Percentiles rank a stretch among this genome's conserved stretches.
Evolutionary conservation across 1,284 basidiomycete genomes (phyloP).

Genomic region (Boletus semigastroideus): DNA sequence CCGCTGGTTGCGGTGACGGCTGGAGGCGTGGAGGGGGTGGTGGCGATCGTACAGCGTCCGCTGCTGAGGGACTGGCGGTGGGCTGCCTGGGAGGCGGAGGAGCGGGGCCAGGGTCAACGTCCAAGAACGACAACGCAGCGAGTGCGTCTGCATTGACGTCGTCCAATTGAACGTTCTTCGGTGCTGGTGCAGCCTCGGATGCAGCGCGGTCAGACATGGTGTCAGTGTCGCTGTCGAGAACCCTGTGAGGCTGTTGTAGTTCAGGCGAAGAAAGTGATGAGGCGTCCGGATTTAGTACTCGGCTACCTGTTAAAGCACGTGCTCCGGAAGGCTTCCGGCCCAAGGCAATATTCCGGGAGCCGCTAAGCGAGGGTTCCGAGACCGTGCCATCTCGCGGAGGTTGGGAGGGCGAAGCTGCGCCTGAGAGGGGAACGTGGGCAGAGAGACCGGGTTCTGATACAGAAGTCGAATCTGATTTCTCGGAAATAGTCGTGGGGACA

Average conservation of each 20-base stretch:
- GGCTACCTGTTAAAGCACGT: slow-evolving; percentile 63
- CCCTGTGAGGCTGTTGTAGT: slow-evolving; percentile 27
- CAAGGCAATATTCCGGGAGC: slow-evolving; percentile 40
- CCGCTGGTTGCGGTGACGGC: slow-evolving; percentile 23
- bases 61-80: slow-evolving; percentile 7
- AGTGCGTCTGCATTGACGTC: slow-evolving; percentile 67
- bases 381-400: slow-evolving; percentile 37
- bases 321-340: slow-evolving; percentile 83
- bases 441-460: slow-evolving; percentile 27
- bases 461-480: slow-evolving; percentile 33
- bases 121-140: slow-evolving; percentile 74
- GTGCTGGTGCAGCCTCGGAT: slow-evolving; percentile 6
- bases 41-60: slow-evolving; percentile 4
- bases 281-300: slow-evolving; percentile 34
- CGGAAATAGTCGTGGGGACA: slow-evolving; percentile 43
- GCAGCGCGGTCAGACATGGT: slow-evolving; percentile 27
- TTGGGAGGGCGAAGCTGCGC: slow-evolving; percentile 18
- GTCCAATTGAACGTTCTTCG: slow-evolving; percentile 33
- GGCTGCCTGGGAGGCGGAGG: slow-evolving; percentile 21
- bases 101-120: slow-evolving; percentile 37
- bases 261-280: slow-evolving; percentile 32
- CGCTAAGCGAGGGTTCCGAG: slow-evolving; percentile 24
- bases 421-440: slow-evolving; percentile 13
- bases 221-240: slow-evolving; percentile 31
- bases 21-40: slow-evolving; percentile 29